A percentile compares a stretch with the other conserved stretches of the same genome.
Conservation (phyloP, 768 basidiomycete genomes). For the Pholiota molesta region DNA sequence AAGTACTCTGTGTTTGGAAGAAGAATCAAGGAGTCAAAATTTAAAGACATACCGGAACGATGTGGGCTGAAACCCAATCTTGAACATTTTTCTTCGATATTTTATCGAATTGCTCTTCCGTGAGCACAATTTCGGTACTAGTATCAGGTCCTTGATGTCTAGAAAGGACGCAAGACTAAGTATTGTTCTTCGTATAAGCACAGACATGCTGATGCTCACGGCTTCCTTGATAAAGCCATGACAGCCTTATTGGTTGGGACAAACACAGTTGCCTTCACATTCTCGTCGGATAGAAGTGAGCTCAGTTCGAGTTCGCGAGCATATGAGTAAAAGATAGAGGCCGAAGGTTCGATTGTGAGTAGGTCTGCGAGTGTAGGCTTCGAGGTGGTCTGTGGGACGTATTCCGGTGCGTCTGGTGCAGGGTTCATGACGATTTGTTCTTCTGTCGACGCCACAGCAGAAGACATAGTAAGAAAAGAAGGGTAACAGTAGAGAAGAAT, state of each 20-base stretch:
- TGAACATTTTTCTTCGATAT: slow-evolving; percentile 68
- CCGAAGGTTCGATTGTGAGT: slow-evolving; percentile 73
- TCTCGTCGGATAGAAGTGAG: slow-evolving; percentile 43
- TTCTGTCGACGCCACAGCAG: slow-evolving; percentile 30
- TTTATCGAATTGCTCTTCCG: slow-evolving; percentile 68
- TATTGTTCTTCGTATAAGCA: neutral
- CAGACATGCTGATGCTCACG: slow-evolving; percentile 54
- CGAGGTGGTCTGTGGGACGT: slow-evolving; percentile 40
- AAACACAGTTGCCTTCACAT: slow-evolving; percentile 58
- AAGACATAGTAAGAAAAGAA: slow-evolving; percentile 32
- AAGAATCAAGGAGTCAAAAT: neutral
- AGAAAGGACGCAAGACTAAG: slow-evolving; percentile 3
- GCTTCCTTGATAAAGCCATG: slow-evolving; percentile 78
- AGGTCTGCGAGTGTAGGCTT: slow-evolving; percentile 72
- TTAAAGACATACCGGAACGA: slow-evolving; percentile 65
- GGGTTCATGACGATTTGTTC: slow-evolving; percentile 38
- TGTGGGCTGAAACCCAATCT: slow-evolving; percentile 81
- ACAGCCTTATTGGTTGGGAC: slow-evolving; percentile 90
- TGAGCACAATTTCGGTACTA: slow-evolving; percentile 54
- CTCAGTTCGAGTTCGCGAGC: slow-evolving; percentile 73
- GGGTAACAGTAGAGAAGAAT: slow-evolving; percentile 25
- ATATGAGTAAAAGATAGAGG: slow-evolving; percentile 86
- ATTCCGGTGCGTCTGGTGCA: slow-evolving; percentile 14
- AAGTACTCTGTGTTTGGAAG: neutral
- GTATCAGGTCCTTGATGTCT: slow-evolving; percentile 63